Evolutionary conservation across 2,329 filamentous ascomycete species (phyloP).

Genomic region (Scortechinia acanthostroma): DNA sequence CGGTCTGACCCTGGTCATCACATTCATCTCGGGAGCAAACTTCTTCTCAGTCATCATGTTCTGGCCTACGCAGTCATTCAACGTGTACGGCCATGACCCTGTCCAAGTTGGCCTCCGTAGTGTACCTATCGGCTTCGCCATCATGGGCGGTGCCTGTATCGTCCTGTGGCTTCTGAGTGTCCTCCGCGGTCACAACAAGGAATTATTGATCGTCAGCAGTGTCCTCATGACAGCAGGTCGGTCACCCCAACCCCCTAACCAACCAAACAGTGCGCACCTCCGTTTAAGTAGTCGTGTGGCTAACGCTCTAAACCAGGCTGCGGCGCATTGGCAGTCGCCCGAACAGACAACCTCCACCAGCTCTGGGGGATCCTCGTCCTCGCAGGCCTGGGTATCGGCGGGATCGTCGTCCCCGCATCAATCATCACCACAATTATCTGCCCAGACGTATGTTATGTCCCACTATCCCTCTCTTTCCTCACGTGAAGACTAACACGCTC

Average conservation of each 20-base stretch:
- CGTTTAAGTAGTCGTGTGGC: no score
- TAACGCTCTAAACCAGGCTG: no score
- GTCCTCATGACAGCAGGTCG: constrained; percentile 52
- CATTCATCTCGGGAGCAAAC: constrained; percentile 50
- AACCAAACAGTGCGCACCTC: not conserved
- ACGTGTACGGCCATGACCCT: constrained; percentile 59
- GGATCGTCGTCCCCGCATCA: constrained; percentile 59
- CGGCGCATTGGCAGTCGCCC: constrained; percentile 40
- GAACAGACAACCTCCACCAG: constrained; percentile 39
- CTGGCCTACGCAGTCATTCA: constrained; percentile 59
- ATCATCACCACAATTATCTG: constrained; percentile 67
- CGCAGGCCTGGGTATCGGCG: constrained; percentile 58
- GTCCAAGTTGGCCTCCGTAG: constrained; percentile 57
- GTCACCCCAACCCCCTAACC: not conserved
- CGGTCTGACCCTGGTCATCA: constrained; percentile 43
- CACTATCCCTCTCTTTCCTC: not conserved
- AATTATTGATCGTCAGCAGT: constrained; percentile 50
- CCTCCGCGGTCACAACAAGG: constrained; percentile 48
- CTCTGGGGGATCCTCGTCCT: constrained; percentile 52
- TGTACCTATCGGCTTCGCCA: constrained; percentile 56
- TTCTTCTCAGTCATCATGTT: constrained; percentile 48
- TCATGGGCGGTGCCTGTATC: constrained; percentile 52
- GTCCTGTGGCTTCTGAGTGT: constrained; percentile 47
- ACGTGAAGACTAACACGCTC: constrained; percentile 9
- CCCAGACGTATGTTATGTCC: constrained; percentile 43